Percentiles rank a stretch among this genome's conserved stretches.
phyloP scores from a whole-genome alignment of 106 monocot genomes.

The Acorus calamus region DNA sequence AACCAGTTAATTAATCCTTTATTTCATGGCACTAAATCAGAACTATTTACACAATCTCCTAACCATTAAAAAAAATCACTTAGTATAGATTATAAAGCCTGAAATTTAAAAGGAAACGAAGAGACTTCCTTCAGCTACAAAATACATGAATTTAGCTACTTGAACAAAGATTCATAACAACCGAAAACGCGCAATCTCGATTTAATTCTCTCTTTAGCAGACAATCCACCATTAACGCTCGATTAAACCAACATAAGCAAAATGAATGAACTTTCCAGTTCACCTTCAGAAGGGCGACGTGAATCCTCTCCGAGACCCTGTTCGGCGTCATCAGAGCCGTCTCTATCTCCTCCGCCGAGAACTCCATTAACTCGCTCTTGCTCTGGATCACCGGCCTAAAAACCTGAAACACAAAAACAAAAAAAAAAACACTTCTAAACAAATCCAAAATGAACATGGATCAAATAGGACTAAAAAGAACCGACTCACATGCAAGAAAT shows the following conservation, averaged over 20 bases:
- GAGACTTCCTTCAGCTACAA: too few species aligned
- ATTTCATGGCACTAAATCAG: too few species aligned
- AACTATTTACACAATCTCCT: too few species aligned
- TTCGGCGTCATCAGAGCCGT: slow-evolving; percentile 32
- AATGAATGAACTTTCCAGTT: neutral
- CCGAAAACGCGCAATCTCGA: too few species aligned
- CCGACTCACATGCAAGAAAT: slow-evolving; percentile 41
- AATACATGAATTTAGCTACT: too few species aligned
- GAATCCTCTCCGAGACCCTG: slow-evolving; percentile 25
- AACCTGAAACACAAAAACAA: slow-evolving; percentile 20
- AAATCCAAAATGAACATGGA: neutral
- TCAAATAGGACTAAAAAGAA: neutral
- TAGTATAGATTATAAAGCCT: too few species aligned
- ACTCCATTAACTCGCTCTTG: slow-evolving; percentile 11
- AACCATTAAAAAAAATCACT: too few species aligned
- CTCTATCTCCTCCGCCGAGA: slow-evolving; percentile 60
- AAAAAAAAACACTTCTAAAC: neutral
- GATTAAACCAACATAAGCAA: neutral
- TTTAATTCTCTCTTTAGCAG: too few species aligned
- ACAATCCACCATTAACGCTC: too few species aligned
- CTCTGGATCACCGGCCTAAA: slow-evolving; percentile 35
- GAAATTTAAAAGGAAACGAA: too few species aligned
- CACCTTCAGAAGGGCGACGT: slow-evolving; percentile 53
- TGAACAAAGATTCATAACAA: too few species aligned
- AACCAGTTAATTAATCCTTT: too few species aligned